phyloP scores from a whole-genome alignment of 2,329 filamentous ascomycete genomes.

The Scytalidium sp. region DNA sequence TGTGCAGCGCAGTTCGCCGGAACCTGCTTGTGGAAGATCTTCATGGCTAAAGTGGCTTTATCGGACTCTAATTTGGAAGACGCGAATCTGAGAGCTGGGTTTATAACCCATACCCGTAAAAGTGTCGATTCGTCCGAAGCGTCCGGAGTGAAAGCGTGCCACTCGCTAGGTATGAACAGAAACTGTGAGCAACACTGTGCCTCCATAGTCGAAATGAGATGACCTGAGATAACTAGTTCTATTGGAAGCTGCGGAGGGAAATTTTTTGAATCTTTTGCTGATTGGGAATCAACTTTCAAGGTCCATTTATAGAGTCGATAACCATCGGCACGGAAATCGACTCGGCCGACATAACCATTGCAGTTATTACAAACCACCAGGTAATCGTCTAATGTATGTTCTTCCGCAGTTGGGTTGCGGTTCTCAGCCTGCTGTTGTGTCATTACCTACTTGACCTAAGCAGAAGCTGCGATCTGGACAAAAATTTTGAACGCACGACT shows the following conservation, averaged over 20 bases:
- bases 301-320: slow-evolving; percentile 26
- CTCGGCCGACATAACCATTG: slow-evolving; percentile 17
- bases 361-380: slow-evolving; percentile 16
- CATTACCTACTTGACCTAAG: background rate
- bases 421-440: background rate
- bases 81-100: slow-evolving; percentile 6
- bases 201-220: slow-evolving; percentile 11
- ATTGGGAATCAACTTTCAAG: slow-evolving; percentile 1
- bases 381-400: slow-evolving; percentile 2
- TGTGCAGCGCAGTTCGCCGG: slow-evolving; percentile 7
- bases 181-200: slow-evolving; percentile 16
- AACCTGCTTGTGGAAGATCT: slow-evolving; percentile 22
- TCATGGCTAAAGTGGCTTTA: slow-evolving; percentile 18
- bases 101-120: slow-evolving; percentile 10
- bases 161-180: slow-evolving; percentile 10
- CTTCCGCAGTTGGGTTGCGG: background rate
- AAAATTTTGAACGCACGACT: background rate
- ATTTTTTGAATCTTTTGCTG: background rate
- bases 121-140: background rate
- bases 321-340: slow-evolving; percentile 19
- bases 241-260: slow-evolving; percentile 7
- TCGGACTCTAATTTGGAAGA: background rate
- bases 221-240: slow-evolving; percentile 14
- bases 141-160: slow-evolving; percentile 1
- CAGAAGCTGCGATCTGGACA: background rate